Conservation (phyloP, 75 land plant species). For the Ceratopteris richardii region DNA sequence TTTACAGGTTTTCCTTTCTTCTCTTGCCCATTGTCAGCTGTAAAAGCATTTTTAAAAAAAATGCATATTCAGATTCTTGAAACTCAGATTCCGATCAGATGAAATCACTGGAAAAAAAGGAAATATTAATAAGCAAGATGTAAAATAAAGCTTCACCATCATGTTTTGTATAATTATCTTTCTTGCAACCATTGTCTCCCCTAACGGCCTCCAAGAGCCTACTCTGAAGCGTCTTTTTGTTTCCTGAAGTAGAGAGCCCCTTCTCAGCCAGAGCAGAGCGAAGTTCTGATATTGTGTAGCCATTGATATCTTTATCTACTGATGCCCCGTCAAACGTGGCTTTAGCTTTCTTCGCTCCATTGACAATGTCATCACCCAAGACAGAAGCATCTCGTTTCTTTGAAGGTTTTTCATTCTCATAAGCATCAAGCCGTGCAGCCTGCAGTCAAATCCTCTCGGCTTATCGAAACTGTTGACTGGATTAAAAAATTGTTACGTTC, state of each 20-base stretch:
- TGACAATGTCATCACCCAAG: background rate
- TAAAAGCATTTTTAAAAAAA: too few species aligned
- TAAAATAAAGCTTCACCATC: background rate
- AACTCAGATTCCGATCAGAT: too few species aligned
- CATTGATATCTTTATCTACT: background rate
- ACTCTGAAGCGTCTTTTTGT: conserved; percentile 29
- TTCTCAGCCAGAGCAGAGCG: conserved; percentile 48
- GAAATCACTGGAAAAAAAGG: background rate
- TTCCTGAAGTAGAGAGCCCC: conserved; percentile 51
- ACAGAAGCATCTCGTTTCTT: background rate
- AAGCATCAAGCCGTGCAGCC: background rate
- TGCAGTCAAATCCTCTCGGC: background rate
- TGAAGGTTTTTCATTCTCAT: background rate
- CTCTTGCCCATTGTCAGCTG: too few species aligned
- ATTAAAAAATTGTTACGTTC: background rate
- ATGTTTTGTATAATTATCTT: background rate
- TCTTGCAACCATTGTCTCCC: background rate
- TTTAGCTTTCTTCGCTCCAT: background rate
- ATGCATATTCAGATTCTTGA: too few species aligned
- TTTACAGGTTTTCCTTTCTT: background rate
- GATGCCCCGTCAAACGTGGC: background rate
- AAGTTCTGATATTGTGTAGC: conserved; percentile 38
- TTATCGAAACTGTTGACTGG: background rate
- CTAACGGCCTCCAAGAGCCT: conserved; percentile 24
- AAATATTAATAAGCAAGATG: background rate